Evolutionary conservation across 176 grass and related monocot species (phyloP).

Genomic region (Triticum urartu): DNA sequence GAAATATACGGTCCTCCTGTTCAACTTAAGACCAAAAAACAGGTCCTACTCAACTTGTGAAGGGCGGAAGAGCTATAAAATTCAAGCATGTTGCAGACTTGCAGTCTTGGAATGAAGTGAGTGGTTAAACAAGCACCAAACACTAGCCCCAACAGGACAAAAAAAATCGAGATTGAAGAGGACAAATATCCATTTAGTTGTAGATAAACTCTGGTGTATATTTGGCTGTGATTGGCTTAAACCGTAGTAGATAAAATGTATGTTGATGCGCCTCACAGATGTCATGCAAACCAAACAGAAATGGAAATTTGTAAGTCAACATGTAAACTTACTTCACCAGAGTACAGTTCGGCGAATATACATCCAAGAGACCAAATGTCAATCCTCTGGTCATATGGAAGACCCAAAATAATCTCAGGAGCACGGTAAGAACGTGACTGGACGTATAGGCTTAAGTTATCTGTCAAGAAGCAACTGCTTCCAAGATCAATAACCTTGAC

Average conservation of each 20-base stretch:
- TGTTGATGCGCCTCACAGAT: background rate
- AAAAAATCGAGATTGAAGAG: background rate
- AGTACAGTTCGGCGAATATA: slow-evolving; percentile 88
- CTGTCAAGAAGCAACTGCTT: slow-evolving; percentile 93
- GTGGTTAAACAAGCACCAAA: slow-evolving; percentile 19
- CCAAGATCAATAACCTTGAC: slow-evolving; percentile 98
- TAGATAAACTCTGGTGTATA: background rate
- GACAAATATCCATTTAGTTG: background rate
- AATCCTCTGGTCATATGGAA: slow-evolving; percentile 89
- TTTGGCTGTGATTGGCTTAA: background rate
- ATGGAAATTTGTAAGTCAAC: slow-evolving; percentile 5
- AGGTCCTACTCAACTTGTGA: slow-evolving; percentile 10
- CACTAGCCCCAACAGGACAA: background rate
- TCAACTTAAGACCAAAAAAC: background rate
- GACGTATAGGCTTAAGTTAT: slow-evolving; percentile 83
- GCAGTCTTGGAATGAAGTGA: slow-evolving; percentile 6
- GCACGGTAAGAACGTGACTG: slow-evolving; percentile 97
- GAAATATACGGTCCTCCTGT: background rate
- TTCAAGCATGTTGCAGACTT: background rate
- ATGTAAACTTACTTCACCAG: slow-evolving; percentile 69
- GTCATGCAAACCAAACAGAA: slow-evolving; percentile 22
- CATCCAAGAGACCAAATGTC: slow-evolving; percentile 99
- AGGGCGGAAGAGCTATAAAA: background rate
- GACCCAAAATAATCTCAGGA: slow-evolving; percentile 92
- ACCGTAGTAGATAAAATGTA: background rate